Evolutionary conservation across 2,329 filamentous ascomycete species (phyloP), one percentile per base, ranked within the genome.

Genomic region (Penicillium fuscoglaucum): DNA sequence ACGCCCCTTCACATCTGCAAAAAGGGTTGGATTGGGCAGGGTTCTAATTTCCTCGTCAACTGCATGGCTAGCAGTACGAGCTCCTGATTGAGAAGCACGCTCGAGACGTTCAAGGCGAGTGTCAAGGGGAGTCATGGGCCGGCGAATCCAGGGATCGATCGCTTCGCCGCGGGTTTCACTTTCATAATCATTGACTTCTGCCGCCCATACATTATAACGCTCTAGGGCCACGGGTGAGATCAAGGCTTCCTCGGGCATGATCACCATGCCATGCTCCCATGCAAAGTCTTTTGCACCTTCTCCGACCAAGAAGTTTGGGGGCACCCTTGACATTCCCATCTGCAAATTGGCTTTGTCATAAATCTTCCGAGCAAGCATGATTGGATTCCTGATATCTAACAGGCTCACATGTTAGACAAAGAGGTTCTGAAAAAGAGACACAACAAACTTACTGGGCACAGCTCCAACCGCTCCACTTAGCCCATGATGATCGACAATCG

Each of bases 381-480:
- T 93, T 0, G 95, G 95, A 66, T 99, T 99, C 66, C 90, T 93
- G 72, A 99, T 87, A 51, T 69, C 72, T 74, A 49, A 21, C 15
- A 28, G 10, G 15, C 12, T 17, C 33, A 28, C 45, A 51, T 26
- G 55, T 66, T 43, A 66, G 52, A 45, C 40, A 40, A 35, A 45
- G 24, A 4, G 12, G 26, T 35, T 35, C 13, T 46, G n/a, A 15
- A n/a, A n/a, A 12, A 43, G 41, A 41, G 46, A 43, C 19, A 83
- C 48, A 47, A 26, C 17, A 28, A 51, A 63, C 91, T 74, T 80
- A 97, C 93, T 90, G 61, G 91, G 85, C 44, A 95, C 91, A 44
- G 95, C 93, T 65, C 95, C 96, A 65, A 91, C 96, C 43, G 92
- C 95, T 65, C 95, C 95, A 73, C 93, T 98, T 63, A 92, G 87